Conservation (phyloP, 352 stramenopile genomes). For the Pelagophyceae sp. region DNA sequence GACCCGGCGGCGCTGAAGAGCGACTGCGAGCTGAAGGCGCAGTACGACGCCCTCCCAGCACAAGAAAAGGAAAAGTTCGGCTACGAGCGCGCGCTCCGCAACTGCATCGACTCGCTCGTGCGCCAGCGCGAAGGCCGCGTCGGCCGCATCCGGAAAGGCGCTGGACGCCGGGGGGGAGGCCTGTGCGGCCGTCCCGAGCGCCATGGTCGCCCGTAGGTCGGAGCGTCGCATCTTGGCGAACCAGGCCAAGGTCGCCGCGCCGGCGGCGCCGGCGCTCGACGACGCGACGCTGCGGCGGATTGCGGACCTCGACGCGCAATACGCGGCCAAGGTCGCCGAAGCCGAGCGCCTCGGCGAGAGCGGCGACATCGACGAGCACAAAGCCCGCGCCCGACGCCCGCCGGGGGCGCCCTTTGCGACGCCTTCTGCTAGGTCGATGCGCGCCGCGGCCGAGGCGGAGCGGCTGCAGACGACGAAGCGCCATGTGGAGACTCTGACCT, state of each 20-base stretch:
- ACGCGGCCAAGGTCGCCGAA: neutral
- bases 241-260: neutral
- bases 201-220: no score
- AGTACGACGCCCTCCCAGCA: conserved; percentile 4
- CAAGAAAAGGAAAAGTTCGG: neutral
- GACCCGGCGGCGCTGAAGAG: neutral
- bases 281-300: neutral
- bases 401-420: no score
- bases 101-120: conserved; percentile 6
- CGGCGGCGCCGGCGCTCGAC: neutral
- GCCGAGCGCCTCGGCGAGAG: neutral
- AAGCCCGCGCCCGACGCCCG: no score
- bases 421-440: no score
- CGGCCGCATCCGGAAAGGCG: no score
- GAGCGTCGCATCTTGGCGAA: neutral
- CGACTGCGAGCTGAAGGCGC: neutral
- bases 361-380: conserved; percentile 14
- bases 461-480: neutral
- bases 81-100: conserved; percentile 4
- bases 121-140: neutral
- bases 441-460: neutral
- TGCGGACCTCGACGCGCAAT: neutral
- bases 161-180: no score
- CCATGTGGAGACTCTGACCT: neutral
- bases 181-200: no score